These are phyloP conservation scores for Mortierella sp. DNA, from an alignment of 371 early-diverging fungal genomes.

Conservation along the genomic window DNA sequence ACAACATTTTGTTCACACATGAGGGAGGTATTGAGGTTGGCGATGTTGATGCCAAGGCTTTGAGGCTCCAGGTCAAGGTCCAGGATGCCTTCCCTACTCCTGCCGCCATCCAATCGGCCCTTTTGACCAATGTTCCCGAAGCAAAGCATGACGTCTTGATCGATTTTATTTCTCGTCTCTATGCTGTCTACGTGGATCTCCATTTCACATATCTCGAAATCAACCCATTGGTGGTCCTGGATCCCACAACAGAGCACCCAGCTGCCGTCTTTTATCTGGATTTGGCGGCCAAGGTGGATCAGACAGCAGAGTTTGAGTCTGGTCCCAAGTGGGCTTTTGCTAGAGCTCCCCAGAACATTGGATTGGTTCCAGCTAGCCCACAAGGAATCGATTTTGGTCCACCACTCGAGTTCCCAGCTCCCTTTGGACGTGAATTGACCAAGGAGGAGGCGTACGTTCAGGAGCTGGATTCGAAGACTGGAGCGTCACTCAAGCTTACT, in stretches of 20 bases:
- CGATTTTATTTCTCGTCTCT: constrained; percentile 88
- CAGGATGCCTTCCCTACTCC: constrained; percentile 67
- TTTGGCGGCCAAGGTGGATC: constrained; percentile 96
- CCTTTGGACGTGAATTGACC: constrained; percentile 94
- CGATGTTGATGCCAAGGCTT: constrained; percentile 95
- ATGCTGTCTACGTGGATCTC: constrained; percentile 90
- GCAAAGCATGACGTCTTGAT: constrained; percentile 84
- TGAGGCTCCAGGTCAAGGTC: constrained; percentile 78
- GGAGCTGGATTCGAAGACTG: constrained; percentile 96
- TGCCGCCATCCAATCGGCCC: constrained; percentile 67
- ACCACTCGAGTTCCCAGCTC: constrained; percentile 95
- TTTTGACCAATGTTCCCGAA: constrained; percentile 67
- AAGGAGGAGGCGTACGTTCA: constrained; percentile 95
- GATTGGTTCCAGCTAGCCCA: constrained; percentile 50
- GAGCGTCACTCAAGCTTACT: constrained; percentile 95
- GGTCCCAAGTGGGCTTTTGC: constrained; percentile 88
- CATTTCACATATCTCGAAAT: constrained; percentile 98
- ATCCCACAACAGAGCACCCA: constrained; percentile 53
- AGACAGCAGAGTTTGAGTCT: constrained; percentile 95
- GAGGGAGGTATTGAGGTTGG: constrained; percentile 97
- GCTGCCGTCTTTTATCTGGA: constrained; percentile 89
- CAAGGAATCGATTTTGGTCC: constrained; percentile 76
- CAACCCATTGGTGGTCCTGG: constrained; percentile 94
- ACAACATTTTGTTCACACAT: constrained; percentile 92
- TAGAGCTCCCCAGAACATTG: constrained; percentile 65